Conservation (phyloP, 257 asterid species). For the Solanum okadae region DNA sequence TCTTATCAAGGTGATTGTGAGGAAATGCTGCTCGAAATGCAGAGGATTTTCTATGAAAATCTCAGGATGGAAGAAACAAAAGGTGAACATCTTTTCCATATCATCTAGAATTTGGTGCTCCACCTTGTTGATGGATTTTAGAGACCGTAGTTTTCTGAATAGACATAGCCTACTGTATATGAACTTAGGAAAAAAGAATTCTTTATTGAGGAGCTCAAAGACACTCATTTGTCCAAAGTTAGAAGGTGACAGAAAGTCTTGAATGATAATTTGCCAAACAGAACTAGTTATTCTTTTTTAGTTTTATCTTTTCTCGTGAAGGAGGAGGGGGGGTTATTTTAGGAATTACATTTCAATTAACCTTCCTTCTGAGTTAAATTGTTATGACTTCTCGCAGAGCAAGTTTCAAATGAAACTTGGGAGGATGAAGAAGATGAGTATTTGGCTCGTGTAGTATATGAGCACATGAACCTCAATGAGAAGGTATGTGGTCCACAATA, state of each 20-base stretch:
- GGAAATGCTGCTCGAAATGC: slow-evolving; percentile 81
- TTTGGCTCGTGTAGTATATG: slow-evolving; percentile 61
- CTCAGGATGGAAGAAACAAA: slow-evolving; percentile 33
- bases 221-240: not conserved
- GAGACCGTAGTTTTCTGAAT: not conserved
- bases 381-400: slow-evolving; percentile 35
- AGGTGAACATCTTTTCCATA: slow-evolving; percentile 26
- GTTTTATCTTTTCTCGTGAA: not conserved
- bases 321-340: not conserved
- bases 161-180: not conserved
- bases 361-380: slow-evolving; percentile 18
- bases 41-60: slow-evolving; percentile 83
- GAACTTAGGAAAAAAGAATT: not conserved
- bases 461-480: slow-evolving; percentile 76
- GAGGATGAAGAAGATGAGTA: slow-evolving; percentile 93
- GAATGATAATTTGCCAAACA: not conserved
- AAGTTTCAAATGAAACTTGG: slow-evolving; percentile 36
- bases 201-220: not conserved
- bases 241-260: not conserved
- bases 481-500: slow-evolving; percentile 37
- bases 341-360: not conserved
- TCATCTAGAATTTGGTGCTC: not conserved
- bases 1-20: slow-evolving; percentile 75
- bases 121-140: not conserved
- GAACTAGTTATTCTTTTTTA: not conserved